phyloP scores from a whole-genome alignment of 495 filamentous ascomycete genomes.

The Lepraria neglecta region DNA sequence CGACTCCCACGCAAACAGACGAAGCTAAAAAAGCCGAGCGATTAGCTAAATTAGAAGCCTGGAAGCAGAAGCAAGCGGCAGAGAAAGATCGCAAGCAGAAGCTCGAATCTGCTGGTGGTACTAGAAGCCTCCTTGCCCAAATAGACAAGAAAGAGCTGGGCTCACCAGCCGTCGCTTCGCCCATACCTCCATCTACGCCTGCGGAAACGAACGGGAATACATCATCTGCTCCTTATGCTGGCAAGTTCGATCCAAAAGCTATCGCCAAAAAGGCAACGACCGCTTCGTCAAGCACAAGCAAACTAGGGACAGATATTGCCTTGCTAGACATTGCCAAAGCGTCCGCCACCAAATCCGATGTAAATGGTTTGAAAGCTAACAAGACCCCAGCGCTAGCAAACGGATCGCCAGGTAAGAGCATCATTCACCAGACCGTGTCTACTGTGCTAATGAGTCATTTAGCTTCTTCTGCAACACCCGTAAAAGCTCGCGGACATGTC shows the following conservation, averaged over 20 bases:
- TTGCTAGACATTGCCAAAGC: conserved; percentile 51
- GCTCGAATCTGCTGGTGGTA: conserved; percentile 51
- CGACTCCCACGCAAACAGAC: conserved; percentile 57
- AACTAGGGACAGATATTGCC: conserved; percentile 57
- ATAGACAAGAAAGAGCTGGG: conserved; percentile 65
- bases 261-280: conserved; percentile 66
- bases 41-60: conserved; percentile 78
- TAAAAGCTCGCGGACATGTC: conserved; percentile 63
- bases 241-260: conserved; percentile 85
- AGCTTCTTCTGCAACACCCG: conserved; percentile 30
- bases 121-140: conserved; percentile 62
- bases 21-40: conserved; percentile 80
- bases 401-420: conserved; percentile 40
- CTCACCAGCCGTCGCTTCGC: conserved; percentile 48
- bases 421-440: neutral
- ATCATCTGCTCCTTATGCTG: conserved; percentile 55
- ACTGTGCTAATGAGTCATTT: conserved; percentile 21
- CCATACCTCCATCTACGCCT: conserved; percentile 50
- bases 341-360: conserved; percentile 42
- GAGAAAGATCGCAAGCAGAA: conserved; percentile 72
- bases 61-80: conserved; percentile 82
- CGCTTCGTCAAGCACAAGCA: conserved; percentile 37
- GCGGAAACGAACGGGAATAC: conserved; percentile 34
- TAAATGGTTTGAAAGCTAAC: conserved; percentile 47
- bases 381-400: conserved; percentile 45